Conservation (phyloP, 2,329 filamentous ascomycete species). For the Ascochyta fabae region DNA sequence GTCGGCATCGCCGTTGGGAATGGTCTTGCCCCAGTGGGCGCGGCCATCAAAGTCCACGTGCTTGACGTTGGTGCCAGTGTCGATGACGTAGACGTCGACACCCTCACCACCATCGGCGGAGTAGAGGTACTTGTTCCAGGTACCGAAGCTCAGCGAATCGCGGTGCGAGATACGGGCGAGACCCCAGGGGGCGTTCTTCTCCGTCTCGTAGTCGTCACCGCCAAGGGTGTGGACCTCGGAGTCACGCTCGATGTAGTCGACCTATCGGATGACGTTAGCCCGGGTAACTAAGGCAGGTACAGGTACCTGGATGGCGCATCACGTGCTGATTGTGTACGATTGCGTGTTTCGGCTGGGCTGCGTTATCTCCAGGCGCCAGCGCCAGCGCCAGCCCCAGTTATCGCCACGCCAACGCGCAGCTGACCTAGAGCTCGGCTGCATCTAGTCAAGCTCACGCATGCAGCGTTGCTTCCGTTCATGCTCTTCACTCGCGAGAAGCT, state of each 20-base stretch:
- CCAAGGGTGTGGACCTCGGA: constrained; percentile 85
- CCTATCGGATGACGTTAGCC: constrained; percentile 61
- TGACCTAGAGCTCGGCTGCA: background rate
- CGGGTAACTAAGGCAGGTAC: constrained; percentile 18
- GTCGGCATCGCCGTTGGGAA: constrained; percentile 83
- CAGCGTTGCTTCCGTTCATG: background rate
- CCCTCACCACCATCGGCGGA: constrained; percentile 89
- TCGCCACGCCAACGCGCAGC: constrained; percentile 17
- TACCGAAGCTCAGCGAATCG: constrained; percentile 82
- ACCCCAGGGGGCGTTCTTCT: constrained; percentile 98
- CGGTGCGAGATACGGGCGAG: constrained; percentile 97
- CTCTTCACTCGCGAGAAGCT: background rate
- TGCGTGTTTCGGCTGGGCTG: constrained; percentile 41
- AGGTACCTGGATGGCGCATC: constrained; percentile 26
- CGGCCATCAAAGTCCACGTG: constrained; percentile 98
- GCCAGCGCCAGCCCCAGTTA: constrained; percentile 17
- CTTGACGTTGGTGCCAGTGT: constrained; percentile 91
- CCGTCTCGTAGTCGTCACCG: constrained; percentile 61
- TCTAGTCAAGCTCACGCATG: background rate
- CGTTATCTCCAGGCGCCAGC: constrained; percentile 19
- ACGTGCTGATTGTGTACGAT: constrained; percentile 36
- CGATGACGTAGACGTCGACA: constrained; percentile 98
- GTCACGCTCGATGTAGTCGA: constrained; percentile 96
- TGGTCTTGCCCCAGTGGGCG: constrained; percentile 96
- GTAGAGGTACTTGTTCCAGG: constrained; percentile 98